Conservation (phyloP, 305 asterid species). For the Plantago rigida region DNA sequence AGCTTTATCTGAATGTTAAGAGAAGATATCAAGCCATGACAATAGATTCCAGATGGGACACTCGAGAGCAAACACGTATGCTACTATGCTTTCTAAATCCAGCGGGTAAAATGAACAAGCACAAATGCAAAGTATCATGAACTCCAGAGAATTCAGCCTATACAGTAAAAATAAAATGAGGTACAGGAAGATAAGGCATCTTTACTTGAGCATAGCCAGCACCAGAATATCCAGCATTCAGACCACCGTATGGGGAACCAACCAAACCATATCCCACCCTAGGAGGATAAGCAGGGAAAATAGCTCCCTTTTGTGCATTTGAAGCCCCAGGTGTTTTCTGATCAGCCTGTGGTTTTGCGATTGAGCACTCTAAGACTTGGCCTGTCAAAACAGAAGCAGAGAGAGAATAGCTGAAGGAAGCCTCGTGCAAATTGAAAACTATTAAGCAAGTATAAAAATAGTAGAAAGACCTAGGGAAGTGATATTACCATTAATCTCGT, state of each 20-base stretch:
- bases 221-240: slow-evolving; percentile 52
- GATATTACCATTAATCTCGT: slow-evolving; percentile 63
- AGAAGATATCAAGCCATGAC: too few relatives aligned
- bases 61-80: not conserved
- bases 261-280: slow-evolving; percentile 72
- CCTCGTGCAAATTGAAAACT: slow-evolving; percentile 16
- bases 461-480: slow-evolving; percentile 11
- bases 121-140: not conserved
- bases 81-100: not conserved
- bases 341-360: slow-evolving; percentile 92
- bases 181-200: slow-evolving; percentile 18
- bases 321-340: slow-evolving; percentile 57
- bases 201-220: slow-evolving; percentile 68
- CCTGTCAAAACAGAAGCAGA: slow-evolving; percentile 40
- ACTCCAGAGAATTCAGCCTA: slow-evolving; percentile 4
- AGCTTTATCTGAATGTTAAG: too few relatives aligned
- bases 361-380: slow-evolving; percentile 85
- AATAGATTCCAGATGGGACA: too few relatives aligned
- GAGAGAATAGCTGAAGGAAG: slow-evolving; percentile 13
- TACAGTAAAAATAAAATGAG: too few relatives aligned
- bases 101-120: not conserved
- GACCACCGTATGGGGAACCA: slow-evolving; percentile 70
- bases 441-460: slow-evolving; percentile 8
- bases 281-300: slow-evolving; percentile 69
- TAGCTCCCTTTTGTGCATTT: slow-evolving; percentile 47